phyloP scores from a whole-genome alignment of 371 early-diverging fungal genomes.

The Rhizopus arrhizus region DNA sequence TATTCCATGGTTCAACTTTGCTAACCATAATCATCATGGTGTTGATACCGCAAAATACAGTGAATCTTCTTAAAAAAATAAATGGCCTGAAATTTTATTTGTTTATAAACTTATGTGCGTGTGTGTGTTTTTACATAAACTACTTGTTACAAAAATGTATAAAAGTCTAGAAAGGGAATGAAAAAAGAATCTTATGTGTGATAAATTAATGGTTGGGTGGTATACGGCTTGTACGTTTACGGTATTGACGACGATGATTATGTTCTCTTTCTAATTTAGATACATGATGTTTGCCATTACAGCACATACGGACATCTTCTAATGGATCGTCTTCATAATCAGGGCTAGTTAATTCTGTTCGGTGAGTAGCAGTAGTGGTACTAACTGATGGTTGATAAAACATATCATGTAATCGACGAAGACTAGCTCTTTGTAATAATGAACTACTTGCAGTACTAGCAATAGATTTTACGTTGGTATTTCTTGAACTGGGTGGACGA shows the following conservation, averaged over 20 bases:
- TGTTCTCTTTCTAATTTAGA: slow-evolving; percentile 46
- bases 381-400: slow-evolving; percentile 20
- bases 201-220: slow-evolving; percentile 6
- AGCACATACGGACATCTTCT: slow-evolving; percentile 59
- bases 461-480: slow-evolving; percentile 14
- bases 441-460: slow-evolving; percentile 26
- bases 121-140: too few species aligned
- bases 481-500: slow-evolving; percentile 1
- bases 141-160: neutral
- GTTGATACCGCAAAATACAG: slow-evolving; percentile 56
- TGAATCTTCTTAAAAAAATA: slow-evolving; percentile 17
- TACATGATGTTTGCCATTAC: slow-evolving; percentile 60
- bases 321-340: slow-evolving; percentile 42
- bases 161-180: neutral
- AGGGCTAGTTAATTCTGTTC: slow-evolving; percentile 9
- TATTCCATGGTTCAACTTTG: slow-evolving; percentile 83
- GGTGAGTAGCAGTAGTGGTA: slow-evolving; percentile 4
- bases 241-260: slow-evolving; percentile 30
- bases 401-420: slow-evolving; percentile 38
- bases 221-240: slow-evolving; percentile 26
- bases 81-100: neutral
- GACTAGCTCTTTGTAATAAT: slow-evolving; percentile 33
- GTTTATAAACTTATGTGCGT: too few species aligned
- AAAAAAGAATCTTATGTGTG: neutral
- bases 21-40: slow-evolving; percentile 80